These are phyloP conservation scores for Immersiella caudata DNA, from an alignment of 495 filamentous ascomycete genomes.

Conservation along the genomic window DNA sequence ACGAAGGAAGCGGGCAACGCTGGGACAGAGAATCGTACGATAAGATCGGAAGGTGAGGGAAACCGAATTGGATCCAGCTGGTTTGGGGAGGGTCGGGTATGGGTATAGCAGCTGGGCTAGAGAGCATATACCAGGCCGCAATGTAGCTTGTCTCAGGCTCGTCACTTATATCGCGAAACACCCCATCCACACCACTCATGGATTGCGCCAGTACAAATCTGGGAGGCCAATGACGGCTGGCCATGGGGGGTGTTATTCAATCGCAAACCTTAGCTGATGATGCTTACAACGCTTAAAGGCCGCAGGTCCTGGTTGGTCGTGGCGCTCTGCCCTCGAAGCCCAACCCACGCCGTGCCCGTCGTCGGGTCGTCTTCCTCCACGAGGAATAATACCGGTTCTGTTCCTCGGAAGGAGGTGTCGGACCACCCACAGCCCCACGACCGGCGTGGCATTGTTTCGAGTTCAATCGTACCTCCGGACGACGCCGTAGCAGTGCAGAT, in stretches of 20 bases:
- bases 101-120: constrained; percentile 14
- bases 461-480: constrained; percentile 6
- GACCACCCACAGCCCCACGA: constrained; percentile 16
- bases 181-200: neutral
- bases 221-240: constrained; percentile 25
- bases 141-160: constrained; percentile 29
- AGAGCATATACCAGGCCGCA: constrained; percentile 12
- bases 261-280: constrained; percentile 24
- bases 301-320: neutral
- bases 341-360: neutral
- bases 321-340: constrained; percentile 9
- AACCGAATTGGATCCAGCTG: neutral
- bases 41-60: neutral
- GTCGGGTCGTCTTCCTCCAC: neutral
- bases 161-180: constrained; percentile 24
- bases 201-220: neutral
- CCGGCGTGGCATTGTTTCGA: constrained; percentile 19
- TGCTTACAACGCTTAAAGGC: constrained; percentile 9
- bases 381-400: constrained; percentile 26
- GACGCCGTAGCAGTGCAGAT: constrained; percentile 13
- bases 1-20: neutral
- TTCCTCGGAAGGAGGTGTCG: neutral
- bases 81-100: constrained; percentile 11
- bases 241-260: constrained; percentile 19
- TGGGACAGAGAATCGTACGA: neutral